Evolutionary conservation across 177 flowering plant species (phyloP), one percentile per base, ranked within the genome.

Genomic region (Tripterygium wilfordii): DNA sequence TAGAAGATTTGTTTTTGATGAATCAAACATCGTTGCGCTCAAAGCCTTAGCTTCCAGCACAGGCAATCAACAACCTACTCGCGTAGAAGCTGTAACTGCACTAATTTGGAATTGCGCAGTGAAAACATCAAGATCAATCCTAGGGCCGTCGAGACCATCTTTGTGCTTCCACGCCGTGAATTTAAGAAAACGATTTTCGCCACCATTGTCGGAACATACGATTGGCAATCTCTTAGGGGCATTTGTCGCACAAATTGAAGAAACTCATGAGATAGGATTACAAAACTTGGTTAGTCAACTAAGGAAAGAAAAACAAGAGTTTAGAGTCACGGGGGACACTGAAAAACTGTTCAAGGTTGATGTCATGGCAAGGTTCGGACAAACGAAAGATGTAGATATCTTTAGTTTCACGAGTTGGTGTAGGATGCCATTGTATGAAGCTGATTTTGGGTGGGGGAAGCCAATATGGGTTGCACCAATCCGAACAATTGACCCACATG

Each of bases 81-180:
- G 64, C 2, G 58, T 68, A 0, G 70, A 67, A 30, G 63, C 58
- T 5, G 57, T 67, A 13, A 35, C 69, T 0, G 70, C 69, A 0
- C 61, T 65, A 6, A 49, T 74, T 8, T 67, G 70, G 70, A 65
- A 39, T 23, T 59, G 67, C 1, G 37, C 25, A 0, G n/a, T 42
- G 22, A 22, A 1, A 1, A 49, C 49, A 12, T 41, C 54, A 29
- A 38, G 19, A 23, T 12, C 20, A 14, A 49, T 29, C 1, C 2
- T 3, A 1, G 57, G 18, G 18, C 1, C 24, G 0, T 8, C 3
- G 13, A 33, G 8, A 19, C 16, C 5, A 0, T 38, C 33, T 3
- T 1, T 48, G 7, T 18, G 38, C 1, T 8, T 19, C 4, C 49
- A 31, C 4, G 10, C 47, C 1, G 60, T 66, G 27, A 55, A 66